phyloP scores from a whole-genome alignment of 2,329 filamentous ascomycete species.

The Lecanoromycetidae sp. region DNA sequence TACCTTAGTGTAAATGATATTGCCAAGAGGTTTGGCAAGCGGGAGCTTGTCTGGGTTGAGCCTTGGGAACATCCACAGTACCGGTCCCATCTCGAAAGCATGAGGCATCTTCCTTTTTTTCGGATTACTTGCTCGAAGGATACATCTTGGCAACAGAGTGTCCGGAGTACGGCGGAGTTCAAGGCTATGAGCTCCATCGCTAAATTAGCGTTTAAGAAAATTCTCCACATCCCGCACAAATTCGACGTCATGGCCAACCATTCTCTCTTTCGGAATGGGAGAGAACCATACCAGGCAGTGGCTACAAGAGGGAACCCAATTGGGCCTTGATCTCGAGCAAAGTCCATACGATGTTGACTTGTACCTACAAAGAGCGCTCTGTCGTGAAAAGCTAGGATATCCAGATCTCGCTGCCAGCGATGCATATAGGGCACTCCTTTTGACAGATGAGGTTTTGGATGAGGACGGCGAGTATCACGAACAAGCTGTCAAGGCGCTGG shows the following conservation, averaged over 20 bases:
- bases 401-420: conserved; percentile 83
- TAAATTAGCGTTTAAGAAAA: conserved; percentile 5
- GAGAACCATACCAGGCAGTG: neutral
- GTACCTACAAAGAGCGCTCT: conserved; percentile 46
- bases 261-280: neutral
- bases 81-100: too few species aligned
- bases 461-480: conserved; percentile 36
- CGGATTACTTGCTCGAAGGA: too few species aligned
- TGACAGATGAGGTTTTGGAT: conserved; percentile 79
- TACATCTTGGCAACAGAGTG: too few species aligned
- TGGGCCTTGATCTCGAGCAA: conserved; percentile 37
- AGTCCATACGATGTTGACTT: conserved; percentile 32
- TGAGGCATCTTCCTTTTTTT: too few species aligned
- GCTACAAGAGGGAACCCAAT: conserved; percentile 36
- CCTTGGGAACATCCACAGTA: too few species aligned
- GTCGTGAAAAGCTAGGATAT: conserved; percentile 66
- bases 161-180: too few species aligned
- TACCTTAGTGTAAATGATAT: too few species aligned
- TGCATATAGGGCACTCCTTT: conserved; percentile 77
- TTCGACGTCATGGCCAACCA: conserved; percentile 3
- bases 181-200: neutral
- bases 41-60: too few species aligned
- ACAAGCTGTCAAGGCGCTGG: conserved; percentile 8
- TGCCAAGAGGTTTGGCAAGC: too few species aligned
- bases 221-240: neutral